Evolutionary conservation across 371 early-diverging fungal species (phyloP), one percentile per base, ranked within the genome.

Genomic region (Funneliformis caledonium): DNA sequence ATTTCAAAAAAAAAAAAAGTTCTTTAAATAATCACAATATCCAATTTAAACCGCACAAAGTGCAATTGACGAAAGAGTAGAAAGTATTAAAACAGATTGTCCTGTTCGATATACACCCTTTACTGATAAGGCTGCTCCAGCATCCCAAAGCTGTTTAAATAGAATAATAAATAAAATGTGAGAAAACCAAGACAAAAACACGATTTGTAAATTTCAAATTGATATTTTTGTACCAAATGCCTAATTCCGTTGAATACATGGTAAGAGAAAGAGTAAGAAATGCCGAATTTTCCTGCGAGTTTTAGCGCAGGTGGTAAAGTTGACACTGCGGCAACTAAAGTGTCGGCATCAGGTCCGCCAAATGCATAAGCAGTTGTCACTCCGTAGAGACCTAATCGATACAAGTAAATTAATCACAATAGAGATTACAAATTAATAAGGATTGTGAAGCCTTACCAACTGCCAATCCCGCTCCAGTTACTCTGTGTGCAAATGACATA

Each of bases 221-320:
- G 22, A 26, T 73, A 3, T 67, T 48, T 45, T 82, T 88, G 78
- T 85, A 93, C 92, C 94, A 97, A 91, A 85, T 96, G 97, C 81
- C 97, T 92, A 73, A 97, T 82, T 76, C 97, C 97, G 86, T 94
- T 95, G 83, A 95, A 89, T 62, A 90, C 82, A 88, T 98, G 97
- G 92, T 88, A 98, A 79, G 92, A 91, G 83, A 95, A 91, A 43
- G 96, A 94, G 76, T 85, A 81, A 60, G 94, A 92, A 73, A 96
- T 52, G 59, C 89, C 82, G 60, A 88, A 83, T 89, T 96, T 96
- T 52, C 84, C 91, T 2, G 87, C 82, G n/a, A 92, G 68, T 82
- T 92, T 84, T 73, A 90, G 84, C 7, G 88, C 83, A 12, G 83
- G 81, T 2, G 96, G 95, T 68, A 88, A 59, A 0, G 91, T 84